A percentile compares a stretch with the other conserved stretches of the same genome.
Evolutionary conservation across 2,329 filamentous ascomycete genomes (phyloP).

Genomic region (Aspergillus sclerotialis): DNA sequence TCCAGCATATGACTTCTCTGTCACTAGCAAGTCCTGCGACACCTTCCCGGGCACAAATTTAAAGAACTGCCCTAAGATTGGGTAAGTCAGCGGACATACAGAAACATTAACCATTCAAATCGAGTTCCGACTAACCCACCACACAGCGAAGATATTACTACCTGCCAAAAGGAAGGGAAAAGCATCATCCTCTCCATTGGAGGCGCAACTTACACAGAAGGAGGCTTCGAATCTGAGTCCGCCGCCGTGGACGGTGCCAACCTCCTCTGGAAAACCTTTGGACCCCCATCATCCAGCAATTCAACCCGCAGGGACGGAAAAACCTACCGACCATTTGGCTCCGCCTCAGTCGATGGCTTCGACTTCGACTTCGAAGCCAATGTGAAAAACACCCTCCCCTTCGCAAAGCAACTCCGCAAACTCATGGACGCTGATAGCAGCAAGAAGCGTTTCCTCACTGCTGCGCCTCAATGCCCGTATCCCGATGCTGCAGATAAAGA

Average conservation of each 20-base stretch:
- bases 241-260: slow-evolving; percentile 53
- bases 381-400: slow-evolving; percentile 54
- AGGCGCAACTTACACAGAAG: slow-evolving; percentile 63
- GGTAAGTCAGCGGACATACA: slow-evolving; percentile 38
- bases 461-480: slow-evolving; percentile 62
- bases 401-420: slow-evolving; percentile 52
- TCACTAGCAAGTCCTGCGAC: slow-evolving; percentile 55
- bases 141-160: slow-evolving; percentile 40
- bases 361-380: slow-evolving; percentile 67
- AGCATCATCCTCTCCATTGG: slow-evolving; percentile 67
- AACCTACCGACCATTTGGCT: slow-evolving; percentile 60
- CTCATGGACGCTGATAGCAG: slow-evolving; percentile 47
- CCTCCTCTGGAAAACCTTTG: slow-evolving; percentile 64
- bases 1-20: slow-evolving; percentile 58
- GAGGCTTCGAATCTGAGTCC: slow-evolving; percentile 52
- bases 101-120: too few relatives aligned
- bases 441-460: slow-evolving; percentile 54
- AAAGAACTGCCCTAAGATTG: slow-evolving; percentile 57
- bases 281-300: slow-evolving; percentile 43
- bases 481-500: slow-evolving; percentile 55
- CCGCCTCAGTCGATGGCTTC: slow-evolving; percentile 63
- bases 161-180: slow-evolving; percentile 61
- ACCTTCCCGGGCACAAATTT: slow-evolving; percentile 52
- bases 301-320: too few relatives aligned
- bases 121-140: too few relatives aligned